Evolutionary conservation across 495 filamentous ascomycete species (phyloP), one percentile per base, ranked within the genome.

Genomic region (Oidiodendron maius): DNA sequence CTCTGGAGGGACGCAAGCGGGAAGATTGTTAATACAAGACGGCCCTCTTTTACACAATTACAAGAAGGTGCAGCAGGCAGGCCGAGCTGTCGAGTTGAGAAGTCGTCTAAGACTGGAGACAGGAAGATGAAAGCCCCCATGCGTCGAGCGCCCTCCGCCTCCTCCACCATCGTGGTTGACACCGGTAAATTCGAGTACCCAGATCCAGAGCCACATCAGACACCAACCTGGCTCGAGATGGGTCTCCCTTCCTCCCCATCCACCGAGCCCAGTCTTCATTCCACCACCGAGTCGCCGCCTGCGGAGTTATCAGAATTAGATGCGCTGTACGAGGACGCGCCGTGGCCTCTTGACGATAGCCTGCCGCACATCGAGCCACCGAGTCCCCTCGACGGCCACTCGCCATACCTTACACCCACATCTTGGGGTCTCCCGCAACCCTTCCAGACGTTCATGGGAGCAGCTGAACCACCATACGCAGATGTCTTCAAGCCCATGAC

Each of bases 1-100:
- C 74, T 75, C 48, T 78, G 78, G 63, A 71, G 75, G 49, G 74
- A 77, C 41, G 65, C 63, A 30, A 66, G 80, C 56, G 79, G 79
- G 8, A 70, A 69, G 13, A 80, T 83, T 46, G 64, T 81, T 12
- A 71, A 67, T 28, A 65, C 65, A 38, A 57, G 65, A 21, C 64
- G 69, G 18, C 57, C 61, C n/a, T 59, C 56, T 43, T 59, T 55
- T 43, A 52, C 52, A n/a, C 51, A 55, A 41, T n/a, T n/a, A n/a
- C 26, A 5, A 30, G 56, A 59, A 30, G 56, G 52, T 3, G 13
- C 52, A 26, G 55, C 55, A 24, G 13, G 52, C 24, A 26, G 56
- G 8, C 48, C 47, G 56, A 57, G 48, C 3, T 30, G 22, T 23
- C 49, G 45, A 30, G 18, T 40, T 20, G 56, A 55, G 4, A 37